Evolutionary conservation across 2,329 filamentous ascomycete genomes (phyloP), one percentile per base, ranked within the genome.

Genomic region (Cytospora paraplurivora): DNA sequence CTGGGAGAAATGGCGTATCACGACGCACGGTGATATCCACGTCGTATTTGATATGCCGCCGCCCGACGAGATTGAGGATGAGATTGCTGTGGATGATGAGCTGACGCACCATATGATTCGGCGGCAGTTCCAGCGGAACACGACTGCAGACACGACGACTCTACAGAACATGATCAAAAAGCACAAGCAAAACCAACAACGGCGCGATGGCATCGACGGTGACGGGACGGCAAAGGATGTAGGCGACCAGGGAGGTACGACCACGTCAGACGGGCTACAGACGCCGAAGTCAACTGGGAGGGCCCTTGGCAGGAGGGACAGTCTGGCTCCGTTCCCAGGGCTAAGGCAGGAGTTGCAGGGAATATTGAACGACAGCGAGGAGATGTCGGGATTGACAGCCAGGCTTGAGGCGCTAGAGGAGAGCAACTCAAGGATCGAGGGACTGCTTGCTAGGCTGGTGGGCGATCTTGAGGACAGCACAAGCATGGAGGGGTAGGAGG

Each of bases 11-110:
- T 88, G 84, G 77, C 82, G 84, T 54, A 85, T 93, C 71, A 89
- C 87, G 7, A 87, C 86, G 10, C 88, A 92, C 72, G 84, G 88
- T 21, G 89, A 92, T 71, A 80, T 93, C 38, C 85, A 89, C 53
- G 84, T 87, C 12, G 90, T 92, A 1, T 93, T 93, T 67, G 87
- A 92, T 58, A 81, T 88, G 33, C 82, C 89, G 49, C 88, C 88
- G 6, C 89, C 90, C 2, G 83, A 88, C 56, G 79, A 78, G 35
- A 80, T 86, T 5, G 78, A 82, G 56, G 76, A 82, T 15, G 83
- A 86, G 53, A 86, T 87, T 50, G 77, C 83, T 0, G 82, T 82
- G 5, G 85, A 87, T 67, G 85, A 88, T 67, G 80, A 85, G 61
- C 73, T 87, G 67, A 85, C 82, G 8, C 81, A 79, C 38, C 83